Evolutionary conservation across 2,329 filamentous ascomycete genomes (phyloP).

Genomic region (Zymoseptoria pseudotritici): DNA sequence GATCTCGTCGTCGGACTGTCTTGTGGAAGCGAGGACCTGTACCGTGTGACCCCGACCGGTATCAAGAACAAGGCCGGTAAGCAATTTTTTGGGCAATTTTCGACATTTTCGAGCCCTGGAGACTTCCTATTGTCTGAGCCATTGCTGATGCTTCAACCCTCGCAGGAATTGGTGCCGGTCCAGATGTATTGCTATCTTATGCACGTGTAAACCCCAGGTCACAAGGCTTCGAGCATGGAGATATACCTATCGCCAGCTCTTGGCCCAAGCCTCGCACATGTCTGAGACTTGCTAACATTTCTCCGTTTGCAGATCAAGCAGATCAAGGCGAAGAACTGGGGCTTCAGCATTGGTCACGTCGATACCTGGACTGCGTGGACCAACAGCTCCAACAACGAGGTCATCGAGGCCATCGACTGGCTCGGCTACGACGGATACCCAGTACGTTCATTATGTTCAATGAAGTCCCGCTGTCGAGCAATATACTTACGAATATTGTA

Average conservation of each 20-base stretch:
- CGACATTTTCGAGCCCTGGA: no score
- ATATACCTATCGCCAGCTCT: conserved; percentile 46
- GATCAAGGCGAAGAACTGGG: conserved; percentile 52
- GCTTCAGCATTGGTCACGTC: conserved; percentile 68
- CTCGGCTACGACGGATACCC: conserved; percentile 65
- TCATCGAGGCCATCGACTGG: conserved; percentile 67
- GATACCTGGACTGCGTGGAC: conserved; percentile 74
- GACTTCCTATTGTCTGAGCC: no score
- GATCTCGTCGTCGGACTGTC: conserved; percentile 66
- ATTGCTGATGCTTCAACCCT: conserved; percentile 26
- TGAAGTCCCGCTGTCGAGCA: no score
- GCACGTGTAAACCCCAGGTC: conserved; percentile 35
- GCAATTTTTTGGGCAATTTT: no score
- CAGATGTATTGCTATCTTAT: conserved; percentile 58
- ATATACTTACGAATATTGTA: conserved; percentile 40
- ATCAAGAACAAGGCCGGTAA: conserved; percentile 44
- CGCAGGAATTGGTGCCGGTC: conserved; percentile 52
- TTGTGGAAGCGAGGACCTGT: conserved; percentile 75
- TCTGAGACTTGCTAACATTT: conserved; percentile 38
- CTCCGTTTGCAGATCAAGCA: conserved; percentile 64
- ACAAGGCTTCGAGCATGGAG: conserved; percentile 35
- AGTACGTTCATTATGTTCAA: conserved; percentile 44
- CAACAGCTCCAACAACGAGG: conserved; percentile 62
- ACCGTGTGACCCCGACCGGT: conserved; percentile 61
- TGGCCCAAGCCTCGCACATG: conserved; percentile 36